Conservation (phyloP, 768 basidiomycete genomes). For the Dentipellis sp. region DNA sequence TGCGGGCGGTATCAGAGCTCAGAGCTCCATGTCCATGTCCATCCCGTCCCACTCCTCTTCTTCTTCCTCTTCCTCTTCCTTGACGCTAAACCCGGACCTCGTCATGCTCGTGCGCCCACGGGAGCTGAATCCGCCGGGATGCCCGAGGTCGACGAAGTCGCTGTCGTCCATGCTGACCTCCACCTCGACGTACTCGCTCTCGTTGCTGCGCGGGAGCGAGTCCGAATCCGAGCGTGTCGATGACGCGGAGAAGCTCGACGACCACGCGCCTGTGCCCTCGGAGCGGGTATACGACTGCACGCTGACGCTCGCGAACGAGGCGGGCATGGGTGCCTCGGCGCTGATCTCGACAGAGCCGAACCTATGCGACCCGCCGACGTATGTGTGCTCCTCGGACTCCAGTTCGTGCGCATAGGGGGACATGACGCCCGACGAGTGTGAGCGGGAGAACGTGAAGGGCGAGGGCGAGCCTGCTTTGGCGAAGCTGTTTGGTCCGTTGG, state of each 20-base stretch:
- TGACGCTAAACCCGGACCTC: conserved; percentile 25
- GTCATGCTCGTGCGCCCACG: conserved; percentile 20
- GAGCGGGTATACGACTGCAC: conserved; percentile 19
- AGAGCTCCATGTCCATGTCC: conserved; percentile 66
- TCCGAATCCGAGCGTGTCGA: conserved; percentile 21
- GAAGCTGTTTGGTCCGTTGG: conserved; percentile 16
- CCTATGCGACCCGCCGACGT: conserved; percentile 14
- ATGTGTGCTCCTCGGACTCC: conserved; percentile 29
- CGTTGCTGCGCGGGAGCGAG: conserved; percentile 22
- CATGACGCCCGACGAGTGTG: background rate
- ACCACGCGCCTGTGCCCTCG: conserved; percentile 34
- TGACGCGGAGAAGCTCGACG: conserved; percentile 45
- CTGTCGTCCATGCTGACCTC: conserved; percentile 17
- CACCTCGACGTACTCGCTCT: conserved; percentile 23
- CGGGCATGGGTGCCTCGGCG: conserved; percentile 11
- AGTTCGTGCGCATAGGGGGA: conserved; percentile 7
- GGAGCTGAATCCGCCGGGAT: conserved; percentile 16
- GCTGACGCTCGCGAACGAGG: conserved; percentile 11
- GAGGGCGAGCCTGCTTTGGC: background rate
- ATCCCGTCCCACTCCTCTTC: conserved; percentile 39
- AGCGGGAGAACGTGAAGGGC: background rate
- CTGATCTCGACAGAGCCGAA: conserved; percentile 17
- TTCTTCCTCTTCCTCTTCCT: conserved; percentile 33
- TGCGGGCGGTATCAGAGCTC: conserved; percentile 19
- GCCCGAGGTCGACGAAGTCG: conserved; percentile 17